Evolutionary conservation across 345 rosid genomes (phyloP).

Genomic region (Punica granatum): DNA sequence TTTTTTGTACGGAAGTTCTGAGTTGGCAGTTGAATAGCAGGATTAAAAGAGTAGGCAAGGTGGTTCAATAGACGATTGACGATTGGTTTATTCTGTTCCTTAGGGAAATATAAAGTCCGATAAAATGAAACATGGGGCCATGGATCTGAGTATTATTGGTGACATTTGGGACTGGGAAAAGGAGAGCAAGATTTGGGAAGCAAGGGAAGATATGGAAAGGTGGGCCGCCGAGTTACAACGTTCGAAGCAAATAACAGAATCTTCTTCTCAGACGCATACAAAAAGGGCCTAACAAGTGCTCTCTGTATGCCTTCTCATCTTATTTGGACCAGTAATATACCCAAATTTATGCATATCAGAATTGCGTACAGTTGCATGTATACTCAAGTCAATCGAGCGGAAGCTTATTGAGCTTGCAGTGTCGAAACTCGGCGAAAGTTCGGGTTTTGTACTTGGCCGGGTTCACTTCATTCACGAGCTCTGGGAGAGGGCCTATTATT

Average conservation of each 20-base stretch:
- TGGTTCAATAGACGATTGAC: not conserved
- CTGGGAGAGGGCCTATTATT: slow-evolving; percentile 35
- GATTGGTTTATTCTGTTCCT: not conserved
- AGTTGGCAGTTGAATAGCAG: not conserved
- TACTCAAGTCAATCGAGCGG: slow-evolving; percentile 22
- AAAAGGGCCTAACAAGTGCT: too few relatives aligned
- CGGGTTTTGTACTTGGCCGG: slow-evolving; percentile 33
- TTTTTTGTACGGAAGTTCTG: not conserved
- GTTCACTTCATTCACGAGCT: slow-evolving; percentile 27
- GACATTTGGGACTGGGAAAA: not conserved
- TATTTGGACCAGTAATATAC: too few relatives aligned
- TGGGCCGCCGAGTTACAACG: not conserved
- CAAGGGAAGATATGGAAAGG: not conserved
- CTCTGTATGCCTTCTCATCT: too few relatives aligned
- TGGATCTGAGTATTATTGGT: too few relatives aligned
- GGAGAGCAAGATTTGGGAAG: slow-evolving; percentile 4
- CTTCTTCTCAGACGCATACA: too few relatives aligned
- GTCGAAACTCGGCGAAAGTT: slow-evolving; percentile 35
- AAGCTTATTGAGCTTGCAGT: slow-evolving; percentile 37
- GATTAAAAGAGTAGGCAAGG: not conserved
- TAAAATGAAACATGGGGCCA: not conserved
- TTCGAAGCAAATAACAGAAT: not conserved
- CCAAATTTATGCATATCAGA: too few relatives aligned
- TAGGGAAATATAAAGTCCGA: not conserved
- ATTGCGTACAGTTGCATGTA: too few relatives aligned